Conservation (phyloP, 2,329 filamentous ascomycete genomes). For the Fonsecaea nubica region DNA sequence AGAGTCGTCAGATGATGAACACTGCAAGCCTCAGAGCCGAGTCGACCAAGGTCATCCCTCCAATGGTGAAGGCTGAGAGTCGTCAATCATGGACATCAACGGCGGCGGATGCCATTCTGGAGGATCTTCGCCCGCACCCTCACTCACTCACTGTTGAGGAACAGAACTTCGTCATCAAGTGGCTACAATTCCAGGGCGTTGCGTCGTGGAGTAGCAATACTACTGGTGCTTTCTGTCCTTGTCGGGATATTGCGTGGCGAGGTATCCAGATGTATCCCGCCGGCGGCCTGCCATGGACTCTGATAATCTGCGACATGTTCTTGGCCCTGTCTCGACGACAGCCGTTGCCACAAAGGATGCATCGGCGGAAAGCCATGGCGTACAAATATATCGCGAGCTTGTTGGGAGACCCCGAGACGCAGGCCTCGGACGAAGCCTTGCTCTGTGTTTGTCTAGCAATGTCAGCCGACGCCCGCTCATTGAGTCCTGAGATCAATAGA, state of each 20-base stretch:
- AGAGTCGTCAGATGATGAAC: background rate
- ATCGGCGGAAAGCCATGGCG: slow-evolving; percentile 2
- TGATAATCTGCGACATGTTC: slow-evolving; percentile 6
- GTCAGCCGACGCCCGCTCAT: background rate
- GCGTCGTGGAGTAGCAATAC: background rate
- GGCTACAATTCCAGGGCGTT: background rate
- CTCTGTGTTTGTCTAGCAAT: slow-evolving; percentile 2
- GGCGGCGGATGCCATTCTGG: background rate
- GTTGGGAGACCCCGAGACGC: slow-evolving; percentile 7
- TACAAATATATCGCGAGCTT: slow-evolving; percentile 5
- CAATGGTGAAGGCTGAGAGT: background rate
- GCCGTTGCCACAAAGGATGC: background rate
- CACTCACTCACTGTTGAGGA: slow-evolving; percentile 7
- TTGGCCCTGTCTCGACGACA: slow-evolving; percentile 2
- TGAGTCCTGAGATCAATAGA: slow-evolving; percentile 1
- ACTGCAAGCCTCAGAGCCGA: background rate
- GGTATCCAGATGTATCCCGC: slow-evolving; percentile 5
- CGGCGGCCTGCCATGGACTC: slow-evolving; percentile 7
- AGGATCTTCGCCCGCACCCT: background rate
- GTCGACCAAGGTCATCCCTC: background rate
- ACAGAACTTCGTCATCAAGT: slow-evolving; percentile 11
- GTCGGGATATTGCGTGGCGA: slow-evolving; percentile 6
- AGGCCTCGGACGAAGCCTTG: slow-evolving; percentile 2
- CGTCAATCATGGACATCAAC: background rate
- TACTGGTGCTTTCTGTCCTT: background rate